Conservation (phyloP, 2,329 filamentous ascomycete genomes). For the Clonostachys rhizophaga region DNA sequence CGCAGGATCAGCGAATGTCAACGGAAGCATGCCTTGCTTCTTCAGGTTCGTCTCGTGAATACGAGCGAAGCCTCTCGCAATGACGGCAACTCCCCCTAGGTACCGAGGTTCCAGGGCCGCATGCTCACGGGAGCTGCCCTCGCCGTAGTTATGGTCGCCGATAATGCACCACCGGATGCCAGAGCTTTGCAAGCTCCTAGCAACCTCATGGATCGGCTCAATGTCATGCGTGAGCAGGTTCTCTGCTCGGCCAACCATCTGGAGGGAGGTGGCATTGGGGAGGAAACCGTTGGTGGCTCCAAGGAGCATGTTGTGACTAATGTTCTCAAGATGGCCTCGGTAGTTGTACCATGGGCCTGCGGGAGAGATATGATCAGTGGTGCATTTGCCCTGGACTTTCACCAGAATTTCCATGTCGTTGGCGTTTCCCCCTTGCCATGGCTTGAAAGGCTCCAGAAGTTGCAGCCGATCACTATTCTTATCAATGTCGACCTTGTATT, state of each 20-base stretch:
- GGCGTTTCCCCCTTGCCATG: slow-evolving; percentile 16
- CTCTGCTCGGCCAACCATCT: slow-evolving; percentile 16
- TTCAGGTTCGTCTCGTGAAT: slow-evolving; percentile 93
- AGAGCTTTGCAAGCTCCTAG: slow-evolving; percentile 11
- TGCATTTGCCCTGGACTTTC: slow-evolving; percentile 28
- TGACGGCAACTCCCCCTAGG: slow-evolving; percentile 77
- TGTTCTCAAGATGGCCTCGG: slow-evolving; percentile 29
- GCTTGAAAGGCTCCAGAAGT: slow-evolving; percentile 14
- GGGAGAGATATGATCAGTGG: slow-evolving; percentile 30
- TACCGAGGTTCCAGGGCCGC: slow-evolving; percentile 82
- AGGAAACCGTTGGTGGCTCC: slow-evolving; percentile 23
- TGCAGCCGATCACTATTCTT: slow-evolving; percentile 20
- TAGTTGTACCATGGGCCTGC: slow-evolving; percentile 31
- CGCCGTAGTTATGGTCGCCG: slow-evolving; percentile 62
- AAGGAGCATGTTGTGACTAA: slow-evolving; percentile 26
- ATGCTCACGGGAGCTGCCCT: slow-evolving; percentile 82
- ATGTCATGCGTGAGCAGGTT: slow-evolving; percentile 9
- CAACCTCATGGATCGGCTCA: slow-evolving; percentile 16
- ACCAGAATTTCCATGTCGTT: slow-evolving; percentile 17
- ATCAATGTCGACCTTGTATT: slow-evolving; percentile 16
- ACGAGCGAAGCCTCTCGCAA: slow-evolving; percentile 77
- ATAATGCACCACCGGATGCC: slow-evolving; percentile 21
- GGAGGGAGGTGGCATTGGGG: slow-evolving; percentile 8
- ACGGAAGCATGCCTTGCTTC: slow-evolving; percentile 58
- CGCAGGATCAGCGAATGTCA: slow-evolving; percentile 67